Conservation (phyloP, 2,329 filamentous ascomycete genomes). For the Monascus ruber region DNA sequence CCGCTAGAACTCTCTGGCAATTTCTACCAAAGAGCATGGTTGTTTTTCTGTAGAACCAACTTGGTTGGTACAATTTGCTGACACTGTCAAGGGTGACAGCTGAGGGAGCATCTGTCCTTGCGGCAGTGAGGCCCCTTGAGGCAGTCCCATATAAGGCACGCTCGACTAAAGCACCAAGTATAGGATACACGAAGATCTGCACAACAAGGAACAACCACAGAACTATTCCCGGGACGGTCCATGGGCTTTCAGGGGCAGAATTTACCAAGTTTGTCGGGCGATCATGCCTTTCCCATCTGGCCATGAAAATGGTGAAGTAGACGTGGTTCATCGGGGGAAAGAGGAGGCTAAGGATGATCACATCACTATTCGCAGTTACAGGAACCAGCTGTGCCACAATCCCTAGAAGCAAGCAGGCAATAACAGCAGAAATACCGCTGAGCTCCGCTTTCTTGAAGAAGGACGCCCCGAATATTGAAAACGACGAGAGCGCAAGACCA, state of each 20-base stretch:
- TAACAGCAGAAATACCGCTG: conserved; percentile 67
- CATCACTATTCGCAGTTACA: conserved; percentile 47
- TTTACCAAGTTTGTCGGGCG: conserved; percentile 50
- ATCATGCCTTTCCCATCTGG: conserved; percentile 59
- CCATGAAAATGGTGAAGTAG: conserved; percentile 64
- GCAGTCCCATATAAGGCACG: conserved; percentile 63
- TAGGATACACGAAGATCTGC: conserved; percentile 66
- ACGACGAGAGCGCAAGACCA: conserved; percentile 67
- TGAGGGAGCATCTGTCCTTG: conserved; percentile 21
- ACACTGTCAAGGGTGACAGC: conserved; percentile 63
- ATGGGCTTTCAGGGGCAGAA: conserved; percentile 53
- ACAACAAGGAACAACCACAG: conserved; percentile 68
- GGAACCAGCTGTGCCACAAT: conserved; percentile 70
- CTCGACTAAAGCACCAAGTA: conserved; percentile 66
- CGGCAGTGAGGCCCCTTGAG: conserved; percentile 44
- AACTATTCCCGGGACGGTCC: conserved; percentile 58
- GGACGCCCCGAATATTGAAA: conserved; percentile 67
- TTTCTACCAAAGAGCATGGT: conserved; percentile 36
- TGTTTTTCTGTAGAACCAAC: conserved; percentile 43
- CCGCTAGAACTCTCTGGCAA: conserved; percentile 63
- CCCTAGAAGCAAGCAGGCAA: conserved; percentile 62
- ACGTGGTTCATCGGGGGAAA: conserved; percentile 86
- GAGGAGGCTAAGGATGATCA: conserved; percentile 59
- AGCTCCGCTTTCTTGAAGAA: conserved; percentile 84
- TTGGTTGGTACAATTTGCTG: conserved; percentile 66